Base-by-base conservation (phyloP, 2,329 filamentous ascomycete genomes). In the Penicillium aurantiogriseum region DNA sequence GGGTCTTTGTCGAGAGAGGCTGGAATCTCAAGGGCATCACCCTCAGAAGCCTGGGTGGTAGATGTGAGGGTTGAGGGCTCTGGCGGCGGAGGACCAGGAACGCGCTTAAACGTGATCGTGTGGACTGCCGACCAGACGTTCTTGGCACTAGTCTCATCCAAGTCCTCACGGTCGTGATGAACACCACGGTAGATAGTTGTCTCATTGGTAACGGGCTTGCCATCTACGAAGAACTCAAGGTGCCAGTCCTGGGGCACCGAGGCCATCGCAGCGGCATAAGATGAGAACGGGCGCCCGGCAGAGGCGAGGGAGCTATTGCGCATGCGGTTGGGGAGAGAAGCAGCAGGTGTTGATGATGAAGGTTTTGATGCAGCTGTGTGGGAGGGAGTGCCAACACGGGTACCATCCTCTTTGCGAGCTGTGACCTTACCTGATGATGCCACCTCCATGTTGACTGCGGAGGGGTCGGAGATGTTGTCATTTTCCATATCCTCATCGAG, bases 121-220 rank as follows among this genome's bases (percentile, higher is more conserved):
- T 99, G 93, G 19, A 94, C 86, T 1, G 88, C 86, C 40, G 91
- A 92, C 93, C 93, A 99, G 13, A 97, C 87, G 61, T 88, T 93
- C 45, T 91, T 85, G 57, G 83, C 85, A 10, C 85, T 77, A 11
- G 87, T 81, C 56, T 95, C 91, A 21, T 89, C 84, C 11, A 81
- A 71, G 48, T 83, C 77, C 15, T 80, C 75, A 58, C 84, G 81
- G 77, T 82, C 85, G 70, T 86, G 89, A 69, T 97, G 91, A 9
- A 97, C 91, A 33, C 94, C 94, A 47, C 93, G 88, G 70, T 97
- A 99, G 55, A 99, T 93, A 0, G 94, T 99, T 0, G 91, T 97
- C 67, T 97, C 92, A 65, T 92, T 94, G 0, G 90, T 82, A 57
- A 99, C 89, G 1, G 89, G 83, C 72, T 92, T 91, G 52, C 84